phyloP scores from a whole-genome alignment of 306 rosid genomes.

The Corylus heterophylla region DNA sequence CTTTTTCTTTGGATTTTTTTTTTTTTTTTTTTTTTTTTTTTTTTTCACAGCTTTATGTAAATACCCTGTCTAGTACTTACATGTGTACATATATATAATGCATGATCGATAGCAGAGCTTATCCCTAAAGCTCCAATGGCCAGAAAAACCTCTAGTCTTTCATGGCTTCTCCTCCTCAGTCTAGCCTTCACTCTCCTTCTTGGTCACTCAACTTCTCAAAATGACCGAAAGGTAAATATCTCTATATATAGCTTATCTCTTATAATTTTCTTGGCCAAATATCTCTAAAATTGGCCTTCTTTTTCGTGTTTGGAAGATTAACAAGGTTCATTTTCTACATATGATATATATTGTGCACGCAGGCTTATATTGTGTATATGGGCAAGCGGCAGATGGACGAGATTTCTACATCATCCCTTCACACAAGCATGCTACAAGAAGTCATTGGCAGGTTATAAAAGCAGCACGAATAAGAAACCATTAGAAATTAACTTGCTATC shows the following conservation, averaged over 20 bases:
- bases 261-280: neutral
- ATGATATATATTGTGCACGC: constrained; percentile 5
- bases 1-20: too few relatives aligned
- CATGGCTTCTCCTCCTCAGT: constrained; percentile 18
- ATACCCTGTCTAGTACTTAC: too few relatives aligned
- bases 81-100: too few relatives aligned
- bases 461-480: too few relatives aligned
- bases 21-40: too few relatives aligned
- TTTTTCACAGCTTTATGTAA: too few relatives aligned
- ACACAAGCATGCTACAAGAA: constrained; percentile 34
- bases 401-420: constrained; percentile 19
- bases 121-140: constrained; percentile 11
- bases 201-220: constrained; percentile 22
- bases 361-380: constrained; percentile 50
- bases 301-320: too few relatives aligned
- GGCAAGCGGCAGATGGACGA: constrained; percentile 27
- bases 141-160: neutral
- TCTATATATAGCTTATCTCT: neutral
- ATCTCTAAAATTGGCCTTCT: neutral
- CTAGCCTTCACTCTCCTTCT: constrained; percentile 12
- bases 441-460: constrained; percentile 26
- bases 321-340: too few relatives aligned
- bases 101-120: neutral
- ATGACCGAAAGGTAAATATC: constrained; percentile 19
- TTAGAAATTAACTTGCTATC: too few relatives aligned